These are phyloP conservation scores for Plasmodium relictum DNA, from an alignment of 169 alveolate genomes.

Conservation along the genomic window DNA sequence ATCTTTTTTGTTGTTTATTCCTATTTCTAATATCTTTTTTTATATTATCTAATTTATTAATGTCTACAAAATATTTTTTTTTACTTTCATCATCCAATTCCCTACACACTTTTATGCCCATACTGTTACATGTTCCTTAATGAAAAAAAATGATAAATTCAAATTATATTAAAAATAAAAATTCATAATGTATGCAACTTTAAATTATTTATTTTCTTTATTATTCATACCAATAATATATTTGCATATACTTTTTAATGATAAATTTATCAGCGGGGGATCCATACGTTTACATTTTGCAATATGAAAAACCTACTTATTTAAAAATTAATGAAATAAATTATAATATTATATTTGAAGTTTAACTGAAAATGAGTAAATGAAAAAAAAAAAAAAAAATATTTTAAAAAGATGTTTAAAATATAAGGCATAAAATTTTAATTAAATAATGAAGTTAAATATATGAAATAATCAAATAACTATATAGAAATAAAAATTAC, in stretches of 20 bases:
- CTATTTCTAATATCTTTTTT: slow-evolving; percentile 84
- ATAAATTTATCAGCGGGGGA: slow-evolving; percentile 86
- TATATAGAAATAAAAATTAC: slow-evolving; percentile 25
- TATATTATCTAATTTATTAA: slow-evolving; percentile 86
- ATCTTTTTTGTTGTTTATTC: slow-evolving; percentile 74
- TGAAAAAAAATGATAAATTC: background rate
- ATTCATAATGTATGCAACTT: background rate
- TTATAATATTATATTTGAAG: background rate
- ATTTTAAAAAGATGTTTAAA: no score
- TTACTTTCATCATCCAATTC: slow-evolving; percentile 86
- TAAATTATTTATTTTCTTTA: slow-evolving; percentile 34
- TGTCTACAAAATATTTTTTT: slow-evolving; percentile 88
- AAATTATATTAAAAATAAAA: background rate
- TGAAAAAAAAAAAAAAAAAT: no score
- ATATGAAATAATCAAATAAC: background rate
- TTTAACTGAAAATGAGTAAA: background rate
- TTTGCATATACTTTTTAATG: slow-evolving; percentile 80
- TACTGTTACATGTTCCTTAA: slow-evolving; percentile 85
- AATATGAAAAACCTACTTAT: slow-evolving; percentile 88
- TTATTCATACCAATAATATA: slow-evolving; percentile 80
- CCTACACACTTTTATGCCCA: slow-evolving; percentile 86
- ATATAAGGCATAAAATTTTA: no score
- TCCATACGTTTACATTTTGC: slow-evolving; percentile 91
- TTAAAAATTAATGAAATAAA: background rate
- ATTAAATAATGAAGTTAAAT: no score